Evolutionary conservation across 140 eudicot species (phyloP), one percentile per base, ranked within the genome.

Genomic region (Bidens hawaiensis): DNA sequence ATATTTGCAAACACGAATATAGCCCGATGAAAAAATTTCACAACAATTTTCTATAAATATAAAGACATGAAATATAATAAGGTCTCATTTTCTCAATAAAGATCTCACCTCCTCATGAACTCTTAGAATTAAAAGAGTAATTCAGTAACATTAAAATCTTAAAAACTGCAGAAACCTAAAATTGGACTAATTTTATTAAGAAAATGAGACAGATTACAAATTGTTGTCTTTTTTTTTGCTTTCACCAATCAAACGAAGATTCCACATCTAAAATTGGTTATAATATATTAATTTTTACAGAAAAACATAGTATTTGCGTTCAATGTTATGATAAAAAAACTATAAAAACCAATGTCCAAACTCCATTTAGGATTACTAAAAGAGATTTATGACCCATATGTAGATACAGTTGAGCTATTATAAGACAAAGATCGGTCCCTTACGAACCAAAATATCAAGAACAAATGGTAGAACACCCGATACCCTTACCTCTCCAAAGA

Each of bases 401-500:
- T 48, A 14, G n/a, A 42, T 33, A 27, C 18, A 23, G 13, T 53
- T 2, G 60, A 25, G 14, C n/a, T 25, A 27, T 53, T 53, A 4
- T 5, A 27, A 53, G 19, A 12, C 25, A 13, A 25, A 53, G 21
- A 10, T 23, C 4, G 13, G 13, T 23, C 22, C 5, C 14, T 13
- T 10, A 53, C 24, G 2, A 60, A 62, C 6, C 50, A 15, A 18
- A 63, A 56, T 22, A 23, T 27, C 5, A 52, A 41, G 24, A 43
- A 8, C 1, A 48, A 18, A n/a, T 40, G 11, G 27, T 60, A 60
- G 10, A 40, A 13, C 50, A 64, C 13, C 56, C 22, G 28, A 57
- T 16, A 57, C 10, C 47, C 57, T 67, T 82, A 90, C 97, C 95
- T 90, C 97, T 65, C 97, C 97, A 62, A 90, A 63, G 67, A 90